Conservation (phyloP, 2,329 filamentous ascomycete genomes). For the Ceratocystis harringtonii region DNA sequence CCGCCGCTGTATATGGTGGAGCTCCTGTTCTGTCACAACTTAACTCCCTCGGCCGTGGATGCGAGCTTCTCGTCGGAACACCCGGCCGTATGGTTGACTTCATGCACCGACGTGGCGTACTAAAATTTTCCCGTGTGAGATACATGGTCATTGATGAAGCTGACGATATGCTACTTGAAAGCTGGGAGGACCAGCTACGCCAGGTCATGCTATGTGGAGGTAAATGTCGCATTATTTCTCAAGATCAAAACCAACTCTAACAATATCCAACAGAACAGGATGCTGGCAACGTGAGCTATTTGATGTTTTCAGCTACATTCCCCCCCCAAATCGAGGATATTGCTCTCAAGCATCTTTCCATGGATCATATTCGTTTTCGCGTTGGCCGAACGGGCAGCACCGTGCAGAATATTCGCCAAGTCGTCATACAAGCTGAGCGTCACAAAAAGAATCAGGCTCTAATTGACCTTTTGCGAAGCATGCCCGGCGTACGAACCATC, state of each 20-base stretch:
- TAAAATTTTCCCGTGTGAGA: constrained; percentile 62
- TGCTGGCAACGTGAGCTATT: constrained; percentile 49
- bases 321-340: constrained; percentile 63
- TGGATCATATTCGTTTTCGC: constrained; percentile 62
- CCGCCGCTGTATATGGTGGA: constrained; percentile 80
- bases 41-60: constrained; percentile 62
- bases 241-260: not conserved
- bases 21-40: constrained; percentile 55
- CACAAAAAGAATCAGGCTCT: constrained; percentile 54
- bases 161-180: constrained; percentile 70
- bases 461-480: constrained; percentile 54
- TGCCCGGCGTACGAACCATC: constrained; percentile 62
- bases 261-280: constrained; percentile 49
- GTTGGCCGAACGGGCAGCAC: constrained; percentile 78
- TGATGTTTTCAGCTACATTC: constrained; percentile 94
- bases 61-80: constrained; percentile 76
- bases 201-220: constrained; percentile 36
- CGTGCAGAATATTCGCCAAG: constrained; percentile 69
- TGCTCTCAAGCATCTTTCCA: constrained; percentile 59
- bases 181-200: constrained; percentile 64
- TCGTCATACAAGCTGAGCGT: constrained; percentile 52
- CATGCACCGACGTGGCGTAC: constrained; percentile 51
- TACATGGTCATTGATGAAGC: constrained; percentile 84
- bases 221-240: not conserved
- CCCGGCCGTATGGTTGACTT: constrained; percentile 78